Evolutionary conservation across 192 early-diverging fungal genomes (phyloP).

Genomic region (Obelidium mucronatum): DNA sequence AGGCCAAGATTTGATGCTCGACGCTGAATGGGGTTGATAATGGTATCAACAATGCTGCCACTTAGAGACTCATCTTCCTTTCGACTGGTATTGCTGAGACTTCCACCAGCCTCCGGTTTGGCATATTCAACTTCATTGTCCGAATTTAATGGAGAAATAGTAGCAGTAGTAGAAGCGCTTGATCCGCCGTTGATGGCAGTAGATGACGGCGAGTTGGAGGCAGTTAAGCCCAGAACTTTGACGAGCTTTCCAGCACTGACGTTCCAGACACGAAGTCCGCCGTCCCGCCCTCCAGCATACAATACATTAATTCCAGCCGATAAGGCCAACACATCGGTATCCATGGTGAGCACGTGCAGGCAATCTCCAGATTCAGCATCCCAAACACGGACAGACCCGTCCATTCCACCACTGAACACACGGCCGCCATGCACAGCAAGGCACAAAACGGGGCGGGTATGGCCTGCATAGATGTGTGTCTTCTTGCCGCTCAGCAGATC

Average conservation of each 20-base stretch:
- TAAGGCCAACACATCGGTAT: neutral
- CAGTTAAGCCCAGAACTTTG: neutral
- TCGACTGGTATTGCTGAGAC: too few species aligned
- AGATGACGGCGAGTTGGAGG: neutral
- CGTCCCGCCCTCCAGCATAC: slow-evolving; percentile 22
- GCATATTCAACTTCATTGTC: too few species aligned
- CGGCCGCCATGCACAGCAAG: slow-evolving; percentile 37
- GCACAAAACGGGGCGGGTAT: slow-evolving; percentile 38
- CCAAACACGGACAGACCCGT: slow-evolving; percentile 45
- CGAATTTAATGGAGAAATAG: too few species aligned
- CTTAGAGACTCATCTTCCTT: too few species aligned
- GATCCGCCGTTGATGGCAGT: neutral
- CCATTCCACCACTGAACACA: slow-evolving; percentile 39
- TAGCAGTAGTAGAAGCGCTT: neutral
- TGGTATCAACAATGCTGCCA: slow-evolving; percentile 18
- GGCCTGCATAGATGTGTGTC: slow-evolving; percentile 26
- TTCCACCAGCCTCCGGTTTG: too few species aligned
- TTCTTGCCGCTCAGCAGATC: slow-evolving; percentile 32
- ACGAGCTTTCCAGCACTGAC: slow-evolving; percentile 2
- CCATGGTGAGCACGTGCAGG: slow-evolving; percentile 29
- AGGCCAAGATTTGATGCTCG: slow-evolving; percentile 26
- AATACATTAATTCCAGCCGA: slow-evolving; percentile 15
- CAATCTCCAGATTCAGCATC: slow-evolving; percentile 46
- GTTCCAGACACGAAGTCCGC: slow-evolving; percentile 16
- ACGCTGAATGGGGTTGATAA: slow-evolving; percentile 15